These are phyloP conservation scores for Spathaspora gorwiae DNA, from an alignment of 805 yeast species.

Conservation along the genomic window DNA sequence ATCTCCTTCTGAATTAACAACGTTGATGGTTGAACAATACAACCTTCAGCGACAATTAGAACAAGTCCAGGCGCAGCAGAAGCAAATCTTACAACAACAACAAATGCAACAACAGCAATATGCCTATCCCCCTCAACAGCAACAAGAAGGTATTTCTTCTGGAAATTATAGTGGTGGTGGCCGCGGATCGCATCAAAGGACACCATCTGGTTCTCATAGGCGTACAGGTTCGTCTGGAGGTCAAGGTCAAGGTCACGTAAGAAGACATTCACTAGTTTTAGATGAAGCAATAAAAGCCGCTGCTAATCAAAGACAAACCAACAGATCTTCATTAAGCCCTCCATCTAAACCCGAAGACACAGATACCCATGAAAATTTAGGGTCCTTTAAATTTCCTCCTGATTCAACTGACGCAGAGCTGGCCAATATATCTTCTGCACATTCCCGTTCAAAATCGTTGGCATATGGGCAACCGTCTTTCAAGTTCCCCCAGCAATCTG, in stretches of 20 bases:
- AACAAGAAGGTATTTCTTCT: constrained; percentile 6
- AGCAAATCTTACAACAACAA: constrained; percentile 72
- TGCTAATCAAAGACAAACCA: constrained; percentile 68
- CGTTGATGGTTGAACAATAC: constrained; percentile 87
- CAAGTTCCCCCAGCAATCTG: constrained; percentile 54
- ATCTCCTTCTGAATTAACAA: constrained; percentile 92
- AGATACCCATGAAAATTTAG: constrained; percentile 11
- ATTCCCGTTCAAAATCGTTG: constrained; percentile 35
- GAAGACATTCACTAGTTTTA: constrained; percentile 90
- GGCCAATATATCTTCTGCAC: constrained; percentile 16
- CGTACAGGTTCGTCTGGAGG: constrained; percentile 33
- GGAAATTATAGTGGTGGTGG: background rate
- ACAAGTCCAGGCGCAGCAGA: constrained; percentile 86
- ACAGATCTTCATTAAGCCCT: constrained; percentile 32
- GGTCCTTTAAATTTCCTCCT: constrained; percentile 21
- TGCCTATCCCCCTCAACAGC: constrained; percentile 19
- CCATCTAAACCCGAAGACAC: constrained; percentile 12
- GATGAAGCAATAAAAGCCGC: constrained; percentile 95
- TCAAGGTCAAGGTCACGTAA: constrained; percentile 60
- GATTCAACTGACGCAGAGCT: constrained; percentile 15
- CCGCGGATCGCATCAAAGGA: constrained; percentile 29
- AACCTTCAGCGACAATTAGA: constrained; percentile 90
- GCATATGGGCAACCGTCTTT: constrained; percentile 43
- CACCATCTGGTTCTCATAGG: constrained; percentile 29
- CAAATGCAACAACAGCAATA: constrained; percentile 22